These are phyloP conservation scores for Anastatica hierochuntica DNA, from an alignment of 345 rosid species.

Conservation along the genomic window DNA sequence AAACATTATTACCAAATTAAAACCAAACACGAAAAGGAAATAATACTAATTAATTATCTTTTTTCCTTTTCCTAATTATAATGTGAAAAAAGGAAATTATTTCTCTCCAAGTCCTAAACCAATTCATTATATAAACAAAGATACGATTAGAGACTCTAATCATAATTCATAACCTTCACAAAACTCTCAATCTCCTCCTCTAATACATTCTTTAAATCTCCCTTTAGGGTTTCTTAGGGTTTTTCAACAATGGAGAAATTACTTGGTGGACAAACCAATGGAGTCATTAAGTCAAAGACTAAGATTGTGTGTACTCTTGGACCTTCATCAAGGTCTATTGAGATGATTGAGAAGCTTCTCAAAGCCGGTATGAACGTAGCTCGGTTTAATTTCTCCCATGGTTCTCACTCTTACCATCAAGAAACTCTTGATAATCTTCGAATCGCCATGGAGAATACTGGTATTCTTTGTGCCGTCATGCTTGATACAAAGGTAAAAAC, in stretches of 20 bases:
- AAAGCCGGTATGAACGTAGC: constrained; percentile 60
- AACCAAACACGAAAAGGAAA: too few species aligned
- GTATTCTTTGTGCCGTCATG: constrained; percentile 66
- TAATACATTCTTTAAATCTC: too few species aligned
- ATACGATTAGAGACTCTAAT: neutral
- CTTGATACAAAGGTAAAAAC: constrained; percentile 71
- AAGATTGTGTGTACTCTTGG: constrained; percentile 98
- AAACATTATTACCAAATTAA: too few species aligned
- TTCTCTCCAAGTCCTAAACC: too few species aligned
- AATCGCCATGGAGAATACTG: constrained; percentile 42
- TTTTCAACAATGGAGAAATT: constrained; percentile 18
- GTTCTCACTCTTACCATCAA: constrained; percentile 29
- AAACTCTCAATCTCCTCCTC: neutral
- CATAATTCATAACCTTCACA: neutral
- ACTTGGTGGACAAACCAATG: constrained; percentile 17
- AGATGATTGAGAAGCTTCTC: constrained; percentile 55
- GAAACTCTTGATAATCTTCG: constrained; percentile 45
- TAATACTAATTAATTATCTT: neutral
- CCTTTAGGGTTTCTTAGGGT: too few species aligned
- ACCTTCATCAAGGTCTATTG: constrained; percentile 74
- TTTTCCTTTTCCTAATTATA: neutral
- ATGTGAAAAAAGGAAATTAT: constrained; percentile 1
- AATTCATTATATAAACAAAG: constrained; percentile 7
- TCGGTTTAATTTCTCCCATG: constrained; percentile 48
- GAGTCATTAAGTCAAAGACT: constrained; percentile 40